Conservation (phyloP, 805 yeast species). For the Kluyveromyces lactis region DNA sequence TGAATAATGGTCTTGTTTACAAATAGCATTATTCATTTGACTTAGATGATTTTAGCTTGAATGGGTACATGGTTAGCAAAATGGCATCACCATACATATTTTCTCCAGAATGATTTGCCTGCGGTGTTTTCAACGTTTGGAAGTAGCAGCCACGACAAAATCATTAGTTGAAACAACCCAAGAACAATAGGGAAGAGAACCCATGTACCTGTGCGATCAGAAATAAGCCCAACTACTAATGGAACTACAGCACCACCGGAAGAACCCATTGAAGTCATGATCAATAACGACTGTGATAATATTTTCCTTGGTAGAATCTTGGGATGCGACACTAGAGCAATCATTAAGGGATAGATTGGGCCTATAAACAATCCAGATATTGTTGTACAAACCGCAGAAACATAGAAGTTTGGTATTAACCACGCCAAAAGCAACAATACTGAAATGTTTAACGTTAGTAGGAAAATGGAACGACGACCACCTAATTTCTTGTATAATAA, state of each 20-base stretch:
- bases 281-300: slow-evolving; percentile 41
- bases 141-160: slow-evolving; percentile 33
- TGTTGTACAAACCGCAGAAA: slow-evolving; percentile 38
- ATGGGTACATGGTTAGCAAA: not conserved
- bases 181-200: slow-evolving; percentile 43
- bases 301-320: slow-evolving; percentile 43
- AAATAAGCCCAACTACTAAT: slow-evolving; percentile 42
- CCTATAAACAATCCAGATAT: slow-evolving; percentile 49
- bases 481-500: slow-evolving; percentile 34
- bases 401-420: slow-evolving; percentile 38
- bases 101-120: not conserved
- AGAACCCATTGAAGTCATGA: slow-evolving; percentile 48
- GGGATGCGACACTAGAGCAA: slow-evolving; percentile 31
- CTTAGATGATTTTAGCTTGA: not conserved
- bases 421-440: slow-evolving; percentile 37
- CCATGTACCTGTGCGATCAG: slow-evolving; percentile 38
- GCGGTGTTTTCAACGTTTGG: slow-evolving; percentile 34
- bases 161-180: slow-evolving; percentile 29
- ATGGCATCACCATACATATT: not conserved
- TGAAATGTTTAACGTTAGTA: slow-evolving; percentile 31
- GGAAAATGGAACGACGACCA: slow-evolving; percentile 35
- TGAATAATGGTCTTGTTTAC: too few relatives aligned
- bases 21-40: too few relatives aligned
- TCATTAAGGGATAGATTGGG: slow-evolving; percentile 48
- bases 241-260: slow-evolving; percentile 53